phyloP scores from a whole-genome alignment of 2,329 filamentous ascomycete genomes.

The Sclerotinia subarctica region DNA sequence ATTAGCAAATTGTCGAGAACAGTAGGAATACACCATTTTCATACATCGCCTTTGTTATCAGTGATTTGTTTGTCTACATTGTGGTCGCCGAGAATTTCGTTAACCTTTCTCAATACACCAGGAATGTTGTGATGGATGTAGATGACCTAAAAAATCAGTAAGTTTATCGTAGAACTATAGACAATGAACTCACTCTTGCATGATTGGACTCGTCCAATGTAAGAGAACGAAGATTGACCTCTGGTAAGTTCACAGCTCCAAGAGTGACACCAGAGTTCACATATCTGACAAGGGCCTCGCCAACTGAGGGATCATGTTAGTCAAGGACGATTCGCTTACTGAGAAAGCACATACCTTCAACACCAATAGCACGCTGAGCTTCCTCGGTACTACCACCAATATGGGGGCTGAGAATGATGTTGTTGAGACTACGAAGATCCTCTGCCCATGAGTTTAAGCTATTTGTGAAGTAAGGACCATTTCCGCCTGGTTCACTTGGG shows the following conservation, averaged over 20 bases:
- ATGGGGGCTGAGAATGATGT: conserved; percentile 92
- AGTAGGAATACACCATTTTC: conserved; percentile 30
- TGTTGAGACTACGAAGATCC: conserved; percentile 80
- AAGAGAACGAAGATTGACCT: conserved; percentile 83
- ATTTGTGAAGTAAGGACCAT: conserved; percentile 91
- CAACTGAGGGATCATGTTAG: conserved; percentile 51
- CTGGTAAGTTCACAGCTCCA: conserved; percentile 95
- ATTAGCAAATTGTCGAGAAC: conserved; percentile 26
- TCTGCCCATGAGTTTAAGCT: conserved; percentile 79
- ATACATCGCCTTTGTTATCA: conserved; percentile 84
- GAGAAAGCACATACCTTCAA: conserved; percentile 57
- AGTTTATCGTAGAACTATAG: background rate
- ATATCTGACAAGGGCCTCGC: conserved; percentile 82
- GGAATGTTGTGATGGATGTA: conserved; percentile 97
- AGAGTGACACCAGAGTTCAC: conserved; percentile 93
- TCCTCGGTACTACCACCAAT: conserved; percentile 98
- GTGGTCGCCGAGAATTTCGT: conserved; percentile 89
- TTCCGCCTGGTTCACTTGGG: conserved; percentile 87
- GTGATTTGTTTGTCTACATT: conserved; percentile 99
- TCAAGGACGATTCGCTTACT: background rate
- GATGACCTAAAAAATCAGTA: conserved; percentile 58
- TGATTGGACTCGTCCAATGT: conserved; percentile 87
- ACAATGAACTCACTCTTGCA: conserved; percentile 60
- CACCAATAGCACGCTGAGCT: conserved; percentile 90
- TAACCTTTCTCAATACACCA: conserved; percentile 90